Evolutionary conservation across 2,329 filamentous ascomycete genomes (phyloP), one percentile per base, ranked within the genome.

Genomic region (Fusarium marasasianum): DNA sequence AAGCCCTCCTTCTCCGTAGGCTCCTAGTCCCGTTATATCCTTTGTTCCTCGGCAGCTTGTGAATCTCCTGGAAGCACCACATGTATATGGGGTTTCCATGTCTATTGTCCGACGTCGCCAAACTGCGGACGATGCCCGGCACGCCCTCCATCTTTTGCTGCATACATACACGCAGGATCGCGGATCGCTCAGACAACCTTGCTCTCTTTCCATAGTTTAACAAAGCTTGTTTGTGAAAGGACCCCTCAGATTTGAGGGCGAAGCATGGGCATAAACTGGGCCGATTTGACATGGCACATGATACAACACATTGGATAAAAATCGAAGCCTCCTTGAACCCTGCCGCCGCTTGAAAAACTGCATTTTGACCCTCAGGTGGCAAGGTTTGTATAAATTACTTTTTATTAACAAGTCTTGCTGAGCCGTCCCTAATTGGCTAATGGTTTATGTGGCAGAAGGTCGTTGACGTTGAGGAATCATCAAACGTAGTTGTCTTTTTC

Each of bases 1-100:
- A 47, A 37, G 24, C 50, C 20, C 56, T 66, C 43, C 26, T 51
- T 26, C 20, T 43, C 18, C 55, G 47, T 22, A 40, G 48, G 51
- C 54, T 63, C 64, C 70, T 71, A 48, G 64, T 67, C 53, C 45
- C 45, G 45, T 66, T 62, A 53, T 57, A 62, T 40, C 53, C 47
- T 62, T 59, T 63, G 70, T 73, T 65, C 76, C 76, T 78, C 76
- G 76, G 76, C 73, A 78, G 73, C 76, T 78, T 77, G 76, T 78
- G 76, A 78, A 74, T 65, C 48, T 59, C 47, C 45, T 35, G 26
- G 60, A 53, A 37, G 57, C 50, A 66, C 51, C 74, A 75, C 69
- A 75, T 72, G 72, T 61, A 67, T 44, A 29, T 53, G 29, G 43
- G 43, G 17, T 45, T 53, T 58, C 60, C 48, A 59, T 65, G 44